Evolutionary conservation across 306 rosid genomes (phyloP), one percentile per base, ranked within the genome.

Genomic region (Rosa lucieae): DNA sequence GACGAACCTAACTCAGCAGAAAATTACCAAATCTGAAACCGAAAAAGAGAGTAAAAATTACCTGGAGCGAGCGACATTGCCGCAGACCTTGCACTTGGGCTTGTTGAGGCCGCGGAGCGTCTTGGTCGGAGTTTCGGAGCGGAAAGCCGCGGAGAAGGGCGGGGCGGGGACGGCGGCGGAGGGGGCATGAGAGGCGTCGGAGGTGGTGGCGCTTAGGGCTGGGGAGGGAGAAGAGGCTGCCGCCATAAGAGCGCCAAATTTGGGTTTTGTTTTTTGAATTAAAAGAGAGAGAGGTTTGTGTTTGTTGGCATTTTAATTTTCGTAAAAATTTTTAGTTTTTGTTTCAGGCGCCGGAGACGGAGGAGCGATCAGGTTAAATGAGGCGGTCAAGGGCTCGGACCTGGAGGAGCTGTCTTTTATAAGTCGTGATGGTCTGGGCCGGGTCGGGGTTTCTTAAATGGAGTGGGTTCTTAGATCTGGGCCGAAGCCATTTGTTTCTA

Each of bases 11-110:
- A 51, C 47, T 67, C n/a, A 5, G 10, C 32, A 51, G 58, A 76
- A 69, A 55, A 8, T 9, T 52, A 77, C 39, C 55, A 70, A 35
- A 49, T n/a, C 40, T 68, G 56, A 51, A 80, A 35, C 44, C 8
- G 3, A 5, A 59, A 13, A 63, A 1, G 1, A 61, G 43, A 52
- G 37, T 14, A 15, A 66, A 21, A 56, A 17, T 18, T 43, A 90
- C 97, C 99, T 88, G 77, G 98, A 95, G 78, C 99, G 99, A 87
- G 99, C 98, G 70, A 92, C 99, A 86, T 95, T 95, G 85, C 99
- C 99, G 78, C 99, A 95, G 85, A 89, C 92, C 81, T 84, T 85
- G 77, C 92, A 89, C 90, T 89, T 89, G 42, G 92, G 92, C 72
- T 89, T 89, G 85, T 89, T 89, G 55, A 89, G 92, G 17, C 92